These are phyloP conservation scores for Funneliformis mosseae DNA, from an alignment of 192 early-diverging fungal genomes.

Conservation along the genomic window DNA sequence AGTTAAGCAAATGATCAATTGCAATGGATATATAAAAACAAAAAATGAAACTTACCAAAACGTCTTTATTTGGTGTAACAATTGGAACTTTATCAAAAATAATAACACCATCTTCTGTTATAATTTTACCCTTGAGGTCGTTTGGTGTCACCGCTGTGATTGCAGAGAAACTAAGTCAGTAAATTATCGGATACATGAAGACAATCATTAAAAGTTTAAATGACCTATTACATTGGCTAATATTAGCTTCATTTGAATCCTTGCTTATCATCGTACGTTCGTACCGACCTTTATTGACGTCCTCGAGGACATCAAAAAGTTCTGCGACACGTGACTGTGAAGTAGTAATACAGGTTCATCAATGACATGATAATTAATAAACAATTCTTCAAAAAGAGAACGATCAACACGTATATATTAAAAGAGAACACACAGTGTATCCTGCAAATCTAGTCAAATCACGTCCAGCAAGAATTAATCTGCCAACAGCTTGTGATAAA, in stretches of 20 bases:
- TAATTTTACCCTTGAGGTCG: conserved; percentile 54
- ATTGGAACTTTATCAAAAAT: conserved; percentile 77
- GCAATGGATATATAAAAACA: neutral
- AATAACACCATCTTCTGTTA: conserved; percentile 57
- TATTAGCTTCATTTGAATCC: conserved; percentile 39
- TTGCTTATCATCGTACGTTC: conserved; percentile 55
- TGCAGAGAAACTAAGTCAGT: conserved; percentile 14
- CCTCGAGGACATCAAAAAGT: conserved; percentile 57
- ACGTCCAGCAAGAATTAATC: conserved; percentile 64
- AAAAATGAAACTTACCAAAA: conserved; percentile 40
- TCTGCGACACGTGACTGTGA: conserved; percentile 57
- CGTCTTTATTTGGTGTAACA: conserved; percentile 73
- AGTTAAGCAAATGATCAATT: neutral
- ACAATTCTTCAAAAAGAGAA: neutral
- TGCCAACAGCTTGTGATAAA: conserved; percentile 63
- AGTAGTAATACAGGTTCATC: neutral
- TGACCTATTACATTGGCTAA: conserved; percentile 36
- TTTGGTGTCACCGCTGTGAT: conserved; percentile 46
- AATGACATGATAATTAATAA: neutral
- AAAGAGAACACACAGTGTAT: conserved; percentile 47
- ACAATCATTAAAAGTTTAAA: neutral
- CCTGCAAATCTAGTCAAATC: conserved; percentile 66
- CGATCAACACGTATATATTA: no score
- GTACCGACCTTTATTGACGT: conserved; percentile 59
- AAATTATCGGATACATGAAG: neutral